A percentile compares a stretch with the other conserved stretches of the same genome.
Conservation (phyloP, 352 stramenopile genomes). For the Globisporangium radiosum region DNA sequence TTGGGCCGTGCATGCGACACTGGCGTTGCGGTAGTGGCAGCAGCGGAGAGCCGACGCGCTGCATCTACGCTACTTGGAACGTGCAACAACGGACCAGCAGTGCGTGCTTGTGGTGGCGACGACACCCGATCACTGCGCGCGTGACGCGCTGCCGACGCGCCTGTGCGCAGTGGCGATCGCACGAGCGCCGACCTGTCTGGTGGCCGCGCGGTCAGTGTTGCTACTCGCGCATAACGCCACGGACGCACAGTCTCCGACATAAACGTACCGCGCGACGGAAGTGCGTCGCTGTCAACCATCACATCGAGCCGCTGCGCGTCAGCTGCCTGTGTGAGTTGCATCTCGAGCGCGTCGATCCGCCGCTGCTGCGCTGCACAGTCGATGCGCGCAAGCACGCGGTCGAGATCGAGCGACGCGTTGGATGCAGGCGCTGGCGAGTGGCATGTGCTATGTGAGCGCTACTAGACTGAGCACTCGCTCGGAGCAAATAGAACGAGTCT, state of each 20-base stretch:
- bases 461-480: no score
- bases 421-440: neutral
- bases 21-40: no score
- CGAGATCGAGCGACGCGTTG: conserved; percentile 8
- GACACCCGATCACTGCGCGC: neutral
- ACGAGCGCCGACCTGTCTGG: neutral
- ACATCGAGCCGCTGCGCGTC: conserved; percentile 21
- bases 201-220: conserved; percentile 1
- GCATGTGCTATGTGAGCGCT: neutral
- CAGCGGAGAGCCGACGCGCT: no score
- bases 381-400: conserved; percentile 12
- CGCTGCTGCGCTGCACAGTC: conserved; percentile 24
- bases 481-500: no score
- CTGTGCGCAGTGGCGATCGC: no score
- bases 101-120: neutral
- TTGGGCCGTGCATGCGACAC: no score
- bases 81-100: no score
- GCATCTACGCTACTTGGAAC: no score
- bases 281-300: conserved; percentile 17
- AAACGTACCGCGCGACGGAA: neutral
- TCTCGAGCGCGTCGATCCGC: conserved; percentile 28
- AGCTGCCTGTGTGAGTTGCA: conserved; percentile 24
- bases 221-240: neutral
- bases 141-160: no score
- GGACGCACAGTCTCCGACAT: no score